Evolutionary conservation across 257 asterid species (phyloP), one percentile per base, ranked within the genome.

Genomic region (Ligustrum vulgare): DNA sequence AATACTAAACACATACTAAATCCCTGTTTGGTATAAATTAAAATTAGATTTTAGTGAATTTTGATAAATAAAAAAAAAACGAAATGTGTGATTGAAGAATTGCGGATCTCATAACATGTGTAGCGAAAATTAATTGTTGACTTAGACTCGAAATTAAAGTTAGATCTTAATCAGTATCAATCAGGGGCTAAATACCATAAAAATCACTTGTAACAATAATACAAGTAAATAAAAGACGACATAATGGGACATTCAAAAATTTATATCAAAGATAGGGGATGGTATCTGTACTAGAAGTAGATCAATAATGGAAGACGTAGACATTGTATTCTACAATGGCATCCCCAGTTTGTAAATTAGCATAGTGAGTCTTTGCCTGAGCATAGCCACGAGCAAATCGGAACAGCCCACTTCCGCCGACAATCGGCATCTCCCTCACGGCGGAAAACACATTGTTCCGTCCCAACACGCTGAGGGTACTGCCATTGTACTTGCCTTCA

Each of bases 351-450:
- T 62, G 54, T 16, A 66, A 6, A 28, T 83, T 34, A 0, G 67
- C 11, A 0, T 22, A 1, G 33, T 67, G 79, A 16, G 89, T 86
- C 79, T 65, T 86, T 22, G 85, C 89, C 70, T 67, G 78, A 8
- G 84, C 82, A 8, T 80, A 86, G 0, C 89, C 89, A 1, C 74
- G 60, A 0, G 82, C 87, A 16, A 78, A 83, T 15, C 89, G 85
- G 87, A 86, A 86, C 16, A 70, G 78, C 15, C 89, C 89, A 80
- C 84, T 83, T 15, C 89, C 89, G 22, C 89, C 89, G 33, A 86
- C 84, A 2, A 86, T 35, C 16, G 89, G 87, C 84, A 85, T 34
- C 82, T 85, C 89, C 85, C 89, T 76, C 67, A 83, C 84, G 47
- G 64, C 71, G 72, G 80, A 49, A 51, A 81, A 15, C n/a, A 81